Base-by-base conservation (phyloP, 345 rosid genomes). In the Excoecaria cochinchinensis region DNA sequence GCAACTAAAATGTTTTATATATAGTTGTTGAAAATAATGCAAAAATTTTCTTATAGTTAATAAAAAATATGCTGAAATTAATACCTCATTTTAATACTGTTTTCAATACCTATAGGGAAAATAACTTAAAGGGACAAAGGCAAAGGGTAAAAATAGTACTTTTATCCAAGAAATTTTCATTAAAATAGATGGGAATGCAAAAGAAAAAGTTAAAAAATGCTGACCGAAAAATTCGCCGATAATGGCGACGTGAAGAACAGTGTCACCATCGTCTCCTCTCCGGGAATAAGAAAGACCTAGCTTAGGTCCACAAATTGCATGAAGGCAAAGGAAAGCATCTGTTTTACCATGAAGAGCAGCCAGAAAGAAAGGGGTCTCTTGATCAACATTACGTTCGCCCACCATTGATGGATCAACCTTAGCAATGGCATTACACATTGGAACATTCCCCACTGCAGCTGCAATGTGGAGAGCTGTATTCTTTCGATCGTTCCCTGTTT, bases 381-480 rank as follows among this genome's bases (percentile, higher is more conserved):
- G 36, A 1, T 79, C 77, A n/a, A 16, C 1, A 77, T 88, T 85
- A 3, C 76, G 78, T 0, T 11, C 58, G 10, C 79, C 72, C 7
- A 85, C 62, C 61, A 85, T 69, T 4, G 9, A 17, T 0, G 16
- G 16, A 8, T 78, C 59, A 0, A 0, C 22, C 0, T 1, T 4
- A 13, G 82, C 81, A 4, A 88, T 75, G 82, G 39, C 50, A 1
- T 5, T 0, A 62, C 88, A 88, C 81, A 88, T 82, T 64, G 60
- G 72, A 3, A 56, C 75, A 46, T 64, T 82, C 36, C 91, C 89
- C 5, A 81, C 66, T 4, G 71, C 17, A n/a, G 89, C 91, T 0
- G 87, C 89, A 0, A 58, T 4, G 36, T 87, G 91, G n/a, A 87
- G 86, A 17, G 89, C 76, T 4, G 85, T 85, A 51, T 82, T 83